A percentile compares a stretch with the other conserved stretches of the same genome.
These are phyloP conservation scores for Rutidosis leptorrhynchoides DNA, from an alignment of 129 eudicot genomes.

Conservation along the genomic window DNA sequence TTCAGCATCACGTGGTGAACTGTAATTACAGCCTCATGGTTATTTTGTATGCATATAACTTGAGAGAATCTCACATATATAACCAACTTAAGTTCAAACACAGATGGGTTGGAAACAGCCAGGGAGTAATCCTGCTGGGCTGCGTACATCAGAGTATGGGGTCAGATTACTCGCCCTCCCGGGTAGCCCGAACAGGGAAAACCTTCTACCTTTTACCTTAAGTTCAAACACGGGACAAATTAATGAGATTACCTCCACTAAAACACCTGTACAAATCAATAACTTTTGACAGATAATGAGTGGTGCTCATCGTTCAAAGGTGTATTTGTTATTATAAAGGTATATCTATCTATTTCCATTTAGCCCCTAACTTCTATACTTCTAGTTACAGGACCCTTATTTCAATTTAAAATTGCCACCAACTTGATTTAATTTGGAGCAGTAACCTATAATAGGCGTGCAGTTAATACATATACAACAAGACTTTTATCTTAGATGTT, in stretches of 20 bases:
- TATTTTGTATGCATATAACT: not conserved
- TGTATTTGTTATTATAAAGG: not conserved
- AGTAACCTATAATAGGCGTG: not conserved
- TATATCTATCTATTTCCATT: not conserved
- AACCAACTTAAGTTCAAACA: not conserved
- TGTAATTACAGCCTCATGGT: slow-evolving; percentile 26
- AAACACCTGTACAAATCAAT: not conserved
- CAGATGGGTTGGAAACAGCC: too few species aligned
- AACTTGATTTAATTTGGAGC: not conserved
- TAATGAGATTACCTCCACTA: not conserved
- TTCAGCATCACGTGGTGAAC: slow-evolving; percentile 49
- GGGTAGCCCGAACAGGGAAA: too few species aligned
- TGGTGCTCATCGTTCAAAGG: not conserved
- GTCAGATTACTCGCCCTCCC: too few species aligned
- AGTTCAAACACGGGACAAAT: not conserved
- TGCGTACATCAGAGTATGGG: too few species aligned
- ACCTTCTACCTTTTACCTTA: too few species aligned
- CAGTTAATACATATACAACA: not conserved
- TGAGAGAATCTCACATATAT: not conserved
- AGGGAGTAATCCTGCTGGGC: too few species aligned
- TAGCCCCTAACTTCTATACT: not conserved
- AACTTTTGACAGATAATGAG: not conserved
- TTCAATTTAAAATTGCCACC: not conserved
- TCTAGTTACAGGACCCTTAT: not conserved
- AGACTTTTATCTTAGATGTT: not conserved